Base-by-base conservation (phyloP, 495 filamentous ascomycete genomes). In the Cryomyces minteri region DNA sequence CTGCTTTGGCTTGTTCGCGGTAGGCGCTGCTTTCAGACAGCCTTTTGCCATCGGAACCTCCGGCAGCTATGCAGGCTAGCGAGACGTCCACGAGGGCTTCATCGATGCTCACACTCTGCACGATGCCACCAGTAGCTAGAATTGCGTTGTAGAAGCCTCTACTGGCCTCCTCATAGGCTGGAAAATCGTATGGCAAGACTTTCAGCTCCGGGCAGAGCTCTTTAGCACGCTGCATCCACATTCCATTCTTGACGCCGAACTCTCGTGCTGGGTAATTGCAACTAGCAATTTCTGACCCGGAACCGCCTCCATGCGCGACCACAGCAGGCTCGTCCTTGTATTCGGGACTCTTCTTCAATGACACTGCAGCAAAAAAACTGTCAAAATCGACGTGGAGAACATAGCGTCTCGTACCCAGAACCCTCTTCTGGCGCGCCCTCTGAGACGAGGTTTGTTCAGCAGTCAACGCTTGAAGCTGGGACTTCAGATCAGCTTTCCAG, bases 361-460 rank as follows among this genome's bases (percentile, higher is more conserved):
- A 93, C 1, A 96, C 86, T 0, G 90, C 84, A 36, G 86, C 93
- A 59, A 98, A 98, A 62, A 98, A 98, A 57, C 82, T 86, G 59
- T 98, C 90, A 55, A 96, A 96, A 55, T 98, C 90, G n/a, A 96
- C 84, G 57, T 98, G 90, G 51, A 98, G 72, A 41, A 98, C 74
- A 50, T 95, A 98, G 49, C 83, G 64, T 46, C 90, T 68, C 25
- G 77, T 63, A 2, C 82, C 80, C 33, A 72, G 60, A 0, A 65
- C 57, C 32, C 61, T 58, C 48, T 72, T 79, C 43, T 63, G 59
- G 18, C 58, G 60, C 4, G 51, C 39, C 41, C 58, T 67, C 45
- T 74, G 73, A 18, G 73, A 74, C 4, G 69, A 58, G 3, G 70
- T 66, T 52, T 77, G 79, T 47, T 88, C 82, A 3, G 73, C 71